These are phyloP conservation scores for Cucurbita pepo DNA, from an alignment of 306 rosid genomes.

Conservation along the genomic window DNA sequence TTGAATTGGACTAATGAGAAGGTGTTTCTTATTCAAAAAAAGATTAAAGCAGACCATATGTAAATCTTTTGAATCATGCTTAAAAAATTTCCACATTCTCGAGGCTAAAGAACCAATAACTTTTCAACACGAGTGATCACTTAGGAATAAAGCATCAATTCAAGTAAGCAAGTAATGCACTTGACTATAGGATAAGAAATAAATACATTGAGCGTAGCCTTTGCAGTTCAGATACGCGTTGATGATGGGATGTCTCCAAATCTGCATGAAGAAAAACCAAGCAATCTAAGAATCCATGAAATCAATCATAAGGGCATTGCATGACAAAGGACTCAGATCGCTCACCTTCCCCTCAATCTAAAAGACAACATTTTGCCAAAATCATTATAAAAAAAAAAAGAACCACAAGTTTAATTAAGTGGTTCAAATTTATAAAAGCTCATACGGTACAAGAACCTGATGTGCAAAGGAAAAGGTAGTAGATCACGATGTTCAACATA, in stretches of 20 bases:
- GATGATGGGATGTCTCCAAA: conserved; percentile 91
- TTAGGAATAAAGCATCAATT: background rate
- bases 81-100: background rate
- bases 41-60: background rate
- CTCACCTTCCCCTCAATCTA: background rate
- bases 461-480: background rate
- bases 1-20: no score
- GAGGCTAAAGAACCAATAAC: background rate
- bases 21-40: no score
- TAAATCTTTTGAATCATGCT: background rate
- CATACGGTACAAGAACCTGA: background rate
- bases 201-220: conserved; percentile 80
- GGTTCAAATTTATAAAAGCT: background rate
- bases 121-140: background rate
- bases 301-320: background rate
- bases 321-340: background rate
- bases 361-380: background rate
- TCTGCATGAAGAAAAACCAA: conserved; percentile 36
- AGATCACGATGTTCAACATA: background rate
- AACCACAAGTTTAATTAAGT: background rate
- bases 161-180: background rate
- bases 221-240: conserved; percentile 85
- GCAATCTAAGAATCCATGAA: background rate
- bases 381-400: no score
- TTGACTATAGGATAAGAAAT: conserved; percentile 7